Base-by-base conservation (phyloP, 768 basidiomycete genomes). In the Suillus luteus region DNA sequence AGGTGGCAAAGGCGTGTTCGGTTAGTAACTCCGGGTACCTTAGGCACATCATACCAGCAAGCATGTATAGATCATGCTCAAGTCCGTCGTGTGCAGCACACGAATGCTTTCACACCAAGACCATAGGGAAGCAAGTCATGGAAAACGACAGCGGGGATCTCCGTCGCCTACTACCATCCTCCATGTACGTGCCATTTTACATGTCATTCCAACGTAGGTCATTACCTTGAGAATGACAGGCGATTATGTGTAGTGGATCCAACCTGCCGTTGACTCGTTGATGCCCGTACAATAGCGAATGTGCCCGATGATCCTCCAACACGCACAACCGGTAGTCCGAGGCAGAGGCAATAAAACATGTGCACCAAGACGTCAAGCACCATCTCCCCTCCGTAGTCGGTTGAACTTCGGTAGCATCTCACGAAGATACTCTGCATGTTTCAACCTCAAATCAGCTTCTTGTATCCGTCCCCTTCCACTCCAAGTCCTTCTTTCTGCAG, bases 381-480 rank as follows among this genome's bases (percentile, higher is more conserved):
- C 57, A 41, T 58, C 57, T 12, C 57, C 57, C 40, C 57, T 58
- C 17, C 90, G 77, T 62, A 93, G 71, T 58, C 92, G 78, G 73
- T 95, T 94, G 71, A 95, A 95, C 77, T 95, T 94, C 52, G 92
- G 92, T 51, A 95, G 70, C 88, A 95, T 95, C 73, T 98, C 96
- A 49, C 88, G 81, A 59, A 99, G 81, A 74, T 98, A 98, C 69
- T 96, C 95, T 5, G 88, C 86, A 69, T 98, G 96, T 72, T 98
- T 98, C 52, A 84, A 79, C 60, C 93, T 82, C 64, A 98, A 74
- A 70, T 94, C 94, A 33, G 84, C 83, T 70, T 95, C 95, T 70
- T 96, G 94, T 0, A 88, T 80, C 67, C 87, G 86, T 9, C 93
- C 93, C 65, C 90, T 82, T 17, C 93, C 94, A 66, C 92, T 94